Evolutionary conservation across 2,329 filamentous ascomycete species (phyloP), one percentile per base, ranked within the genome.

Genomic region (Colletotrichum chrysophilum): DNA sequence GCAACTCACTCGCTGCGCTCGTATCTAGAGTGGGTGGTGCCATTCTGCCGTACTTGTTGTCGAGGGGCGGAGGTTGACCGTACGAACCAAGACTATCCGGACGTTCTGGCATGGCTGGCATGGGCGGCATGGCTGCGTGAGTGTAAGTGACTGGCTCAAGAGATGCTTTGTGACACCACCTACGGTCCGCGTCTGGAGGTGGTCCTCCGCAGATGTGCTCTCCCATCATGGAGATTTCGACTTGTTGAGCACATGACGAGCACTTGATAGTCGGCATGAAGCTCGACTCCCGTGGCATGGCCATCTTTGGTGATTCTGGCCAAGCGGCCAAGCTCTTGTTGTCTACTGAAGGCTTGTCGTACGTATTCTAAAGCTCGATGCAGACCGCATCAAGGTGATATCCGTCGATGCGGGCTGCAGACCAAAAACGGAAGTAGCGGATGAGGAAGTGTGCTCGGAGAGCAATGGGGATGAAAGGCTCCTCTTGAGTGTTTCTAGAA

Each of bases 231-330:
- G 94, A 93, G 79, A 98, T 97, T 82, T 96, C 93, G 75, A 98
- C 94, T 80, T 96, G 91, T 55, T 87, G 85, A 55, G 92, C 91
- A 83, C 95, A 98, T 86, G 90, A 92, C 69, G 95, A 97, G 85
- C 95, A 98, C 89, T 96, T 98, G 85, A 98, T 94, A 28, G 93
- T 93, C 81, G 95, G 95, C 87, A 97, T 88, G 78, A 96, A 92
- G 84, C 91, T 90, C 83, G 92, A 93, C 83, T 92, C 90, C 81
- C 92, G 89, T 80, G 88, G 88, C 77, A 86, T 83, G 60, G 87
- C 85, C 88, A 91, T 90, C 77, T 77, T 85, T 81, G 79, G 80
- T 82, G 76, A 76, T n/a, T 26, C 36, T 67, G 58, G 62, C 30
- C 21, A 32, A 24, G 16, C 28, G 34, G 36, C 16, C 65, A 65